These are phyloP conservation scores for Lotus japonicus DNA, from an alignment of 306 rosid genomes.

Conservation along the genomic window DNA sequence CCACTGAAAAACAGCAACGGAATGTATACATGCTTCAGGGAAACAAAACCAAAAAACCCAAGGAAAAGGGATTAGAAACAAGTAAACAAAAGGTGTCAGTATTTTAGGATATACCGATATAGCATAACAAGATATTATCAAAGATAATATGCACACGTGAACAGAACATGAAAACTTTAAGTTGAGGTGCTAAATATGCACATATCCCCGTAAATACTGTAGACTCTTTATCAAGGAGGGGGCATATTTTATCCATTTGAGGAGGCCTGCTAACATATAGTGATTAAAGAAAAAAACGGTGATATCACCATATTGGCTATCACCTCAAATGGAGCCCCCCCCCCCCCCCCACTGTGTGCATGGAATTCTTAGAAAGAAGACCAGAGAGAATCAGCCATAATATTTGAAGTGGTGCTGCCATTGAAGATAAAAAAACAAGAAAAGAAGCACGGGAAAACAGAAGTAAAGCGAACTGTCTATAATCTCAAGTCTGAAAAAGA, in stretches of 20 bases:
- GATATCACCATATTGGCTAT: not conserved
- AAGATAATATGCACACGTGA: not conserved
- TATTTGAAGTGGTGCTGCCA: constrained; percentile 7
- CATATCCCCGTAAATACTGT: not conserved
- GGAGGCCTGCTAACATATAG: not conserved
- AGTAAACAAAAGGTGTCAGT: constrained; percentile 24
- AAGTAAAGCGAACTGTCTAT: constrained; percentile 5
- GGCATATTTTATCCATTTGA: not conserved
- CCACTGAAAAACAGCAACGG: constrained; percentile 99
- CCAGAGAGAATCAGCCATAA: not conserved
- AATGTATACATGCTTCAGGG: constrained; percentile 95
- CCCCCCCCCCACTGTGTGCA: not conserved
- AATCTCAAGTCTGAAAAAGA: not conserved
- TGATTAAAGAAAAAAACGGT: not conserved
- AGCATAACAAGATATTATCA: constrained; percentile 17
- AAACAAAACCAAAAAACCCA: constrained; percentile 28
- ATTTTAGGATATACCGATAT: constrained; percentile 12
- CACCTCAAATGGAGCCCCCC: not conserved
- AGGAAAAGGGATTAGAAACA: constrained; percentile 40
- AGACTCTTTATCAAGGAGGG: not conserved
- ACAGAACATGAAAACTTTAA: not conserved
- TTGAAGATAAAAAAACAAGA: not conserved
- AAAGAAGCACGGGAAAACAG: not conserved
- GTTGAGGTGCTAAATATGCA: not conserved
- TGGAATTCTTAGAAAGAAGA: not conserved